Evolutionary conservation across 768 basidiomycete genomes (phyloP).

Genomic region (Tubosaeta sp.): DNA sequence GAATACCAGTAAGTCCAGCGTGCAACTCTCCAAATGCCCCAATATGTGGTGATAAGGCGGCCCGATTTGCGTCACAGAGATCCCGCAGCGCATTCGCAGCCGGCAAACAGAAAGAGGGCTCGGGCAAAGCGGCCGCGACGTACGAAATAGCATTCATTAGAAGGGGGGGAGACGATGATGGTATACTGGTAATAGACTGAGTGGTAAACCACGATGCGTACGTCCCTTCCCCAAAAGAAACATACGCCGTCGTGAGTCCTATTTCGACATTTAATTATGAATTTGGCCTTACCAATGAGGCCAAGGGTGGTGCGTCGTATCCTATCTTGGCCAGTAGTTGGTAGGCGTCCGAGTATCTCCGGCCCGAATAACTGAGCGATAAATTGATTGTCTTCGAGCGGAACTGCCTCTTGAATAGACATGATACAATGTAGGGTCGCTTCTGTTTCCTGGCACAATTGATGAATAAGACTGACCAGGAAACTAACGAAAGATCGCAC

Average conservation of each 20-base stretch:
- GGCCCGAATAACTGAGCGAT: constrained; percentile 67
- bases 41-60: constrained; percentile 80
- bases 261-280: not conserved
- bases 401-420: constrained; percentile 84
- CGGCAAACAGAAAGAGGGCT: constrained; percentile 57
- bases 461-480: not conserved
- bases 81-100: constrained; percentile 83
- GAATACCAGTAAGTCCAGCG: constrained; percentile 66
- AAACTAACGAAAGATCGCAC: constrained; percentile 34
- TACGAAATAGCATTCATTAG: constrained; percentile 65
- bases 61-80: constrained; percentile 85
- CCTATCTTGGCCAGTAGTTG: constrained; percentile 57
- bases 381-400: constrained; percentile 49
- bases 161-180: constrained; percentile 36
- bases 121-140: constrained; percentile 66
- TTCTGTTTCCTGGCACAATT: constrained; percentile 67
- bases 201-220: constrained; percentile 81
- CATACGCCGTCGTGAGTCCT: not conserved
- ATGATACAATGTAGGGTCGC: constrained; percentile 82
- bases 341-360: constrained; percentile 64
- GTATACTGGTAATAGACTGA: constrained; percentile 31
- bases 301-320: constrained; percentile 70
- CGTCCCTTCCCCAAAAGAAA: constrained; percentile 39
- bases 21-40: constrained; percentile 81
- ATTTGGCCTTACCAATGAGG: constrained; percentile 58